Conservation (phyloP, 2,329 filamentous ascomycete species). For the Ceratocystis eucalypticola region DNA sequence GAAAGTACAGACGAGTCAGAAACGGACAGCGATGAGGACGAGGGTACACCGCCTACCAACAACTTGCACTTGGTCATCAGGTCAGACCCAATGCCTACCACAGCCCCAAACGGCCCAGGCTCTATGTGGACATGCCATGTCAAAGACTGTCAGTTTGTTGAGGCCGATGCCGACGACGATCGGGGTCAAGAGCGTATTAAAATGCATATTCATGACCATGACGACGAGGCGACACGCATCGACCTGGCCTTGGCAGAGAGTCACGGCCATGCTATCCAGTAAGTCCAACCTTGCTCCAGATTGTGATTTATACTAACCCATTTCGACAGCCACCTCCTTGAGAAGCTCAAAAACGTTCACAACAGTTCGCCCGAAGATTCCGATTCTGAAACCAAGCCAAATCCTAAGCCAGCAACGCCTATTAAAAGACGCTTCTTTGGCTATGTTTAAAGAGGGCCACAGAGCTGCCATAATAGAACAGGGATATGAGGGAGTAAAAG, state of each 20-base stretch:
- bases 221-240: slow-evolving; percentile 38
- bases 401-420: not conserved
- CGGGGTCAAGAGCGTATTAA: slow-evolving; percentile 42
- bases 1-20: not conserved
- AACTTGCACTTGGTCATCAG: slow-evolving; percentile 31
- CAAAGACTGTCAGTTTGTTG: slow-evolving; percentile 49
- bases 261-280: slow-evolving; percentile 43
- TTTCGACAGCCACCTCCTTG: slow-evolving; percentile 38
- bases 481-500: not conserved
- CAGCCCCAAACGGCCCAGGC: slow-evolving; percentile 40
- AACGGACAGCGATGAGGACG: not conserved
- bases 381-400: not conserved
- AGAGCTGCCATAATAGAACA: not conserved
- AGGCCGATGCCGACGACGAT: slow-evolving; percentile 46
- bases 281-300: slow-evolving; percentile 27
- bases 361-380: not conserved
- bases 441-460: not conserved
- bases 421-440: slow-evolving; percentile 8
- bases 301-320: slow-evolving; percentile 23
- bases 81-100: slow-evolving; percentile 37
- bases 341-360: slow-evolving; percentile 31
- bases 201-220: slow-evolving; percentile 46
- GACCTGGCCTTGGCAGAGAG: slow-evolving; percentile 45
- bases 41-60: not conserved
- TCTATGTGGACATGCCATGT: slow-evolving; percentile 55